Evolutionary conservation across 2,329 filamentous ascomycete genomes (phyloP), one percentile per base, ranked within the genome.

Genomic region (Fusarium subtropicale): DNA sequence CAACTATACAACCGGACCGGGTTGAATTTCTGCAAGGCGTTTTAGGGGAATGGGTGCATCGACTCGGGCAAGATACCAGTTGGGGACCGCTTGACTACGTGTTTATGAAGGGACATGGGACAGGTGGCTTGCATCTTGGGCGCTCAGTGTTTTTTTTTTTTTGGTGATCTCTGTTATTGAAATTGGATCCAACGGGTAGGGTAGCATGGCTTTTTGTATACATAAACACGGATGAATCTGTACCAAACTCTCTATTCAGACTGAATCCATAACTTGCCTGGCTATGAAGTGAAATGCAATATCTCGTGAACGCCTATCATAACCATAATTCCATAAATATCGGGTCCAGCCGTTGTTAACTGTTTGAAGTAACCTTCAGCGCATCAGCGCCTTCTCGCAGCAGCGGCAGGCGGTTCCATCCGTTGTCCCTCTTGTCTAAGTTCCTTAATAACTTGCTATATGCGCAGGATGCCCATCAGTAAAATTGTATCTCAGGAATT

Each of bases 381-480:
- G 63, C 20, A 26, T 77, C 72, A 69, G 24, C 75, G 74, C 5
- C 66, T 57, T 39, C 72, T 68, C 28, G 74, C 68, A 6, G 78
- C 78, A 16, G 78, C 73, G 22, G 78, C 34, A 53, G 82, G 76
- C 24, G 83, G 79, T 60, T 86, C 81, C 18, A 81, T 79, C 56
- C 83, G 82, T 66, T 87, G 85, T 13, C 84, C 85, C 64, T 89
- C 86, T 66, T 84, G 84, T 31, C 87, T 82, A 55, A 90, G 79
- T 72, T 88, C 87, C 74, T 88, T 87, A 59, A 90, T 83, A 39
- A 89, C 86, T 74, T 83, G 83, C 88, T 90, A 44, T 33, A 53
- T 39, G 39, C 8, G 2, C 16, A 44, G 22, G 22, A 22, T 5
- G 20, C 5, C 18, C 4, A 22, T 66, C 12, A 56, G 53, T 30